A percentile compares a stretch with the other conserved stretches of the same genome.
These are phyloP conservation scores for Hemisphaericaspora xylanilytica DNA, from an alignment of 1,139 yeast genomes.

Conservation along the genomic window DNA sequence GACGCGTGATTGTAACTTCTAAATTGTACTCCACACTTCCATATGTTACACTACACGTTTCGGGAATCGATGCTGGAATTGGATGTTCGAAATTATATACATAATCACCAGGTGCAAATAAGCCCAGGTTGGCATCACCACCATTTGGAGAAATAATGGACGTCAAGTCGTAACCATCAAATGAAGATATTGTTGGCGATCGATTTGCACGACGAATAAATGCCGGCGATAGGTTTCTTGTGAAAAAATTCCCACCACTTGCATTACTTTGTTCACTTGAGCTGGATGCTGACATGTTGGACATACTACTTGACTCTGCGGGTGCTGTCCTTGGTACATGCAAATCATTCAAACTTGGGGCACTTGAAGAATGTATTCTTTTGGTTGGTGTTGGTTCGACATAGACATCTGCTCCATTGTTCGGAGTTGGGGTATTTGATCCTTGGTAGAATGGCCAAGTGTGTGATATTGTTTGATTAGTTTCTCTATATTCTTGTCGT, in stretches of 20 bases:
- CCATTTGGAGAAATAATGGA: constrained; percentile 10
- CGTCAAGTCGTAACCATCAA: constrained; percentile 17
- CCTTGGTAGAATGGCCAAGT: constrained; percentile 84
- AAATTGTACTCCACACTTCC: constrained; percentile 73
- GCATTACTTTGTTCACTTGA: constrained; percentile 12
- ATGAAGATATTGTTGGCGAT: constrained; percentile 29
- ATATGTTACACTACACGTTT: constrained; percentile 71
- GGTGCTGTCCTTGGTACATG: neutral
- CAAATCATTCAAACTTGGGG: constrained; percentile 4
- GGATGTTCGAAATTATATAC: constrained; percentile 90
- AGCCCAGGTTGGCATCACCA: constrained; percentile 29
- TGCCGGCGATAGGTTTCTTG: constrained; percentile 29
- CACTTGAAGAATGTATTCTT: neutral
- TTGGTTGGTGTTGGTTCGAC: constrained; percentile 23
- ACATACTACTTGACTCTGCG: constrained; percentile 6
- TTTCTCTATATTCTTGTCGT: constrained; percentile 61
- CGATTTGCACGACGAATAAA: constrained; percentile 39
- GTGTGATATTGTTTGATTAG: constrained; percentile 67
- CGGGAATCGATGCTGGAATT: constrained; percentile 79
- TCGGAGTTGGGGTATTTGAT: constrained; percentile 20
- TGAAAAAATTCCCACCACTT: constrained; percentile 21
- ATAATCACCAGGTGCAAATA: constrained; percentile 77
- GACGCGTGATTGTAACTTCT: constrained; percentile 67
- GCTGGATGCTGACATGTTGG: constrained; percentile 16
- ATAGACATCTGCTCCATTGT: constrained; percentile 59